Evolutionary conservation across 139 green algal genomes (phyloP).

Genomic region (Chlamydomonas eustigma): DNA sequence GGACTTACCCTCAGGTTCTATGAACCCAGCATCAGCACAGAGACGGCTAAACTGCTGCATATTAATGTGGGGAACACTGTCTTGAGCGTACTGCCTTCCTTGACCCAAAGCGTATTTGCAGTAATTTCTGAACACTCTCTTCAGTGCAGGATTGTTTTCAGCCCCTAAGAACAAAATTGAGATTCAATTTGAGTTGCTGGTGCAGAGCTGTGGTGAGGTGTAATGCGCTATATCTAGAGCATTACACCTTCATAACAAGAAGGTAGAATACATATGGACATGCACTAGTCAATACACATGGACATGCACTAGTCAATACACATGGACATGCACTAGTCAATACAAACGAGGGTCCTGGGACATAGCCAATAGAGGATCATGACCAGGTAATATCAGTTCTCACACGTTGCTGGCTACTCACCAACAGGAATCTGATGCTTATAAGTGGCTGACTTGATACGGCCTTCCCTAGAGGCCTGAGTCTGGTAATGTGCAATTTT

Average conservation of each 20-base stretch:
- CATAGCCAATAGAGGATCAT: too few relatives aligned
- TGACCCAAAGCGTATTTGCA: constrained; percentile 40
- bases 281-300: too few relatives aligned
- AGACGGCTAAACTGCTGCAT: constrained; percentile 52
- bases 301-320: too few relatives aligned
- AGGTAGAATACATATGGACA: too few relatives aligned
- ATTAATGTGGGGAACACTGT: constrained; percentile 46
- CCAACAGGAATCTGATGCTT: constrained; percentile 13
- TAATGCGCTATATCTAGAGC: too few relatives aligned
- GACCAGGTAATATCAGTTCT: too few relatives aligned
- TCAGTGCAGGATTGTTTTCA: constrained; percentile 42
- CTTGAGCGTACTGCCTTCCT: constrained; percentile 32
- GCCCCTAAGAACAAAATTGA: constrained; percentile 24
- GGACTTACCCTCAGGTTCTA: constrained; percentile 48
- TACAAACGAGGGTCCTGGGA: too few relatives aligned
- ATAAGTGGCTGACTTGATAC: constrained; percentile 30
- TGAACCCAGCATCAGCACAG: constrained; percentile 43
- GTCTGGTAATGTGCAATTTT: constrained; percentile 42
- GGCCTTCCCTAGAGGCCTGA: constrained; percentile 33
- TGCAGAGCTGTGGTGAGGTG: too few relatives aligned
- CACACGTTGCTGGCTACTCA: constrained; percentile 8
- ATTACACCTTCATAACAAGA: too few relatives aligned
- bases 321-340: too few relatives aligned
- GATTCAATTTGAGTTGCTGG: too few relatives aligned
- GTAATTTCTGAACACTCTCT: constrained; percentile 53